Evolutionary conservation across 140 eudicot genomes (phyloP).

Genomic region (Stevia rebaudiana): DNA sequence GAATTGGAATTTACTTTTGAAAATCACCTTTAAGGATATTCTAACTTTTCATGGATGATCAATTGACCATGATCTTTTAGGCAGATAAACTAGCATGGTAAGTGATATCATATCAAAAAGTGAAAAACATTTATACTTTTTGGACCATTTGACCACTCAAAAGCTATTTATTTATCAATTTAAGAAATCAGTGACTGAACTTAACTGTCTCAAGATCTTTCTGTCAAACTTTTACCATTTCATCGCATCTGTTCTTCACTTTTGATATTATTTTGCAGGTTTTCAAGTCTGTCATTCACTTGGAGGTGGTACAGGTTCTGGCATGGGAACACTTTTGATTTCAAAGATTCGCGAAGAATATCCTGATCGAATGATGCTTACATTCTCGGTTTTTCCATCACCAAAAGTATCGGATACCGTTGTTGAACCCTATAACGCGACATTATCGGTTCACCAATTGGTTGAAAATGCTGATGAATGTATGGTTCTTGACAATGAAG

Average conservation of each 20-base stretch:
- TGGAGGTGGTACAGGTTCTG: slow-evolving; percentile 93
- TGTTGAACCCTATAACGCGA: slow-evolving; percentile 84
- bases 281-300: slow-evolving; percentile 90
- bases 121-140: background rate
- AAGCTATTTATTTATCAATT: background rate
- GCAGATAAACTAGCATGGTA: background rate
- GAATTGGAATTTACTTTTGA: background rate
- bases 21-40: background rate
- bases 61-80: background rate
- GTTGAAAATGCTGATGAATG: slow-evolving; percentile 91
- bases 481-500: slow-evolving; percentile 90
- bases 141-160: background rate
- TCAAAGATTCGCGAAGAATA: slow-evolving; percentile 86
- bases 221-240: background rate
- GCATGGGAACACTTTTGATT: slow-evolving; percentile 86
- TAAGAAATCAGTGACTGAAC: background rate
- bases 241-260: background rate
- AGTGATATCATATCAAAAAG: background rate
- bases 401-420: slow-evolving; percentile 89
- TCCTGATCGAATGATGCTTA: slow-evolving; percentile 91
- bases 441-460: slow-evolving; percentile 82
- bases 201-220: background rate
- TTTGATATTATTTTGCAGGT: slow-evolving; percentile 39
- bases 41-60: background rate
- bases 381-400: slow-evolving; percentile 88